Conservation (phyloP, 192 early-diverging fungal genomes). For the Podila horticola region DNA sequence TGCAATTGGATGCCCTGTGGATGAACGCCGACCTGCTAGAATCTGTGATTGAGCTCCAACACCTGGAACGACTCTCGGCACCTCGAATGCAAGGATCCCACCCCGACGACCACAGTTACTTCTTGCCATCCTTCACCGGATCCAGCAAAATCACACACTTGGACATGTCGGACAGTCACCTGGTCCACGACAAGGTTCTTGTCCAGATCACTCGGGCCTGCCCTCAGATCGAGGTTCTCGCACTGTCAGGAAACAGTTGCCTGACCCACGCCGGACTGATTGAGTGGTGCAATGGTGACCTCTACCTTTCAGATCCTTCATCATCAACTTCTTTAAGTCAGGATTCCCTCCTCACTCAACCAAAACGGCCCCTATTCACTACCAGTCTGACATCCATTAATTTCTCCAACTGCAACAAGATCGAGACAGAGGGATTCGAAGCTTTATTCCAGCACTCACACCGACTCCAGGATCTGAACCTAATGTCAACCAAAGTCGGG, state of each 20-base stretch:
- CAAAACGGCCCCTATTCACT: neutral
- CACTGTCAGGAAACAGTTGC: slow-evolving; percentile 16
- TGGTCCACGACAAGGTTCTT: slow-evolving; percentile 18
- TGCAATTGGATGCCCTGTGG: slow-evolving; percentile 29
- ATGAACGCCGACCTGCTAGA: slow-evolving; percentile 34
- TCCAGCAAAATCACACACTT: slow-evolving; percentile 15
- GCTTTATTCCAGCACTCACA: slow-evolving; percentile 15
- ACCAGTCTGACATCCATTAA: slow-evolving; percentile 24
- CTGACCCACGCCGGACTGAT: slow-evolving; percentile 25
- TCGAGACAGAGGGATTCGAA: slow-evolving; percentile 19
- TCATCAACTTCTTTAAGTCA: neutral
- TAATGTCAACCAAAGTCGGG: slow-evolving; percentile 19
- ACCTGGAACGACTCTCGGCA: slow-evolving; percentile 28
- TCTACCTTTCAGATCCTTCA: neutral
- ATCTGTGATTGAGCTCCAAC: slow-evolving; percentile 19
- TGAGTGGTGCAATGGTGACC: slow-evolving; percentile 15
- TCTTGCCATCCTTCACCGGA: slow-evolving; percentile 22
- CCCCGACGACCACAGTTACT: slow-evolving; percentile 21
- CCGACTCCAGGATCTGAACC: slow-evolving; percentile 8
- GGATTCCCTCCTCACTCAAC: neutral
- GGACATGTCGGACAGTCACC: slow-evolving; percentile 19
- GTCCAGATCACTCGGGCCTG: slow-evolving; percentile 20
- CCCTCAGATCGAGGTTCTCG: slow-evolving; percentile 16
- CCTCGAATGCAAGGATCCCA: slow-evolving; percentile 34
- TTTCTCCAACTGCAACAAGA: slow-evolving; percentile 31